phyloP scores from a whole-genome alignment of 305 asterid species.

The Fraxinus baroniana region DNA sequence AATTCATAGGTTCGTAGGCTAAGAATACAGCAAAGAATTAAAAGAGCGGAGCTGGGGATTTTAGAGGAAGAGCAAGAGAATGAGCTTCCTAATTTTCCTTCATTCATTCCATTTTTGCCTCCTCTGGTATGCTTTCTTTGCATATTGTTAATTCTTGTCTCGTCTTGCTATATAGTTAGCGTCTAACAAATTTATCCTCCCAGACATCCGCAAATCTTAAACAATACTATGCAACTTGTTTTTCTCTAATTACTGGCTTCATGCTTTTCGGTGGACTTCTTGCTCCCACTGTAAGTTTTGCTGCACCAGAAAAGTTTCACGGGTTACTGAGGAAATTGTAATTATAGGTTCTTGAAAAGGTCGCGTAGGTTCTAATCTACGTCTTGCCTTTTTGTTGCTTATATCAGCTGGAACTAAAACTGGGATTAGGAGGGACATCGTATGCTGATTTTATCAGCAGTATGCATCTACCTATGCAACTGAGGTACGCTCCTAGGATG shows the following conservation, averaged over 20 bases:
- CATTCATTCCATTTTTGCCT: conserved; percentile 93
- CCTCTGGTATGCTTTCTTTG: conserved; percentile 55
- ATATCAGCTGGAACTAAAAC: conserved; percentile 80
- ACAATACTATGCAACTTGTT: conserved; percentile 74
- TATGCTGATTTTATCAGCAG: conserved; percentile 80
- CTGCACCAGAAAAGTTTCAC: neutral
- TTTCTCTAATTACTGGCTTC: conserved; percentile 82
- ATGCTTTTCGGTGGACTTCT: conserved; percentile 92
- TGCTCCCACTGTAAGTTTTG: conserved; percentile 78
- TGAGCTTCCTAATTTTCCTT: conserved; percentile 86
- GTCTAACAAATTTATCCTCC: conserved; percentile 27
- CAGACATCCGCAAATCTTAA: conserved; percentile 79
- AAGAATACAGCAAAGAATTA: conserved; percentile 79
- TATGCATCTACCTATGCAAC: conserved; percentile 93
- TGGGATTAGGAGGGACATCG: conserved; percentile 94
- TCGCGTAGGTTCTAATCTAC: neutral
- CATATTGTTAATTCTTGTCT: neutral
- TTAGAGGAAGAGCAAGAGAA: conserved; percentile 56
- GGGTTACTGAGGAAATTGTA: neutral
- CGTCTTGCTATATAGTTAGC: neutral
- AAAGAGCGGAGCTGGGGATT: conserved; percentile 71
- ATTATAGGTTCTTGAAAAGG: neutral
- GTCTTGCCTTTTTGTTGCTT: conserved; percentile 22
- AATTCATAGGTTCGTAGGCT: conserved; percentile 81
- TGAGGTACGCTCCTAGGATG: conserved; percentile 53